Evolutionary conservation across 257 asterid species (phyloP).

Genomic region (Coffea canephora): DNA sequence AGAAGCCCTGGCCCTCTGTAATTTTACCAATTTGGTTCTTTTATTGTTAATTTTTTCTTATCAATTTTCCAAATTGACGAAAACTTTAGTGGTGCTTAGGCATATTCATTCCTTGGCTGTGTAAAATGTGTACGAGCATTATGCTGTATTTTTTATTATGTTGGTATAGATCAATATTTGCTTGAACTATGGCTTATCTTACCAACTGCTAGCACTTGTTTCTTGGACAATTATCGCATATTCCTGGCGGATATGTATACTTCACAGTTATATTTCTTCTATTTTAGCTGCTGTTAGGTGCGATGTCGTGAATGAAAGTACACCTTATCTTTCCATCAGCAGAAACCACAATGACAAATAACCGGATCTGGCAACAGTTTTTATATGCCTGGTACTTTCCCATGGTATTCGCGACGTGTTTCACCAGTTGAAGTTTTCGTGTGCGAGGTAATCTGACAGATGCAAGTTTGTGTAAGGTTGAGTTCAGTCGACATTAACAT

Average conservation of each 20-base stretch:
- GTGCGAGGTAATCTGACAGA: no score
- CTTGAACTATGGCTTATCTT: not conserved
- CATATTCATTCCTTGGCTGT: constrained; percentile 22
- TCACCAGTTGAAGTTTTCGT: no score
- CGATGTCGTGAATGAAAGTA: no score
- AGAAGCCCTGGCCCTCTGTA: constrained; percentile 14
- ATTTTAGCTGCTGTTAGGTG: no score
- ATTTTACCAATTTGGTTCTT: constrained; percentile 18
- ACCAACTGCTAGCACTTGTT: not conserved
- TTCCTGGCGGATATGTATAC: not conserved
- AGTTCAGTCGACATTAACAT: no score
- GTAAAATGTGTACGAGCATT: constrained; percentile 33
- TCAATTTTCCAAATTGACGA: constrained; percentile 6
- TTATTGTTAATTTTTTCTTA: constrained; percentile 18
- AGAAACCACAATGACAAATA: no score
- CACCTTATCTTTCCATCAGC: no score
- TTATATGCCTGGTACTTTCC: no score
- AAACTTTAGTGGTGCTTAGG: constrained; percentile 4
- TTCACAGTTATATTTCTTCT: not conserved
- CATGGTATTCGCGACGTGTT: no score
- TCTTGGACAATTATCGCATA: not conserved
- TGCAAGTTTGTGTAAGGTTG: no score
- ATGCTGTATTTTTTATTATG: constrained; percentile 14
- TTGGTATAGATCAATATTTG: constrained; percentile 7
- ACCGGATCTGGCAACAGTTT: no score